Conservation (phyloP, 768 basidiomycete genomes). For the Leccinum disarticulatum region DNA sequence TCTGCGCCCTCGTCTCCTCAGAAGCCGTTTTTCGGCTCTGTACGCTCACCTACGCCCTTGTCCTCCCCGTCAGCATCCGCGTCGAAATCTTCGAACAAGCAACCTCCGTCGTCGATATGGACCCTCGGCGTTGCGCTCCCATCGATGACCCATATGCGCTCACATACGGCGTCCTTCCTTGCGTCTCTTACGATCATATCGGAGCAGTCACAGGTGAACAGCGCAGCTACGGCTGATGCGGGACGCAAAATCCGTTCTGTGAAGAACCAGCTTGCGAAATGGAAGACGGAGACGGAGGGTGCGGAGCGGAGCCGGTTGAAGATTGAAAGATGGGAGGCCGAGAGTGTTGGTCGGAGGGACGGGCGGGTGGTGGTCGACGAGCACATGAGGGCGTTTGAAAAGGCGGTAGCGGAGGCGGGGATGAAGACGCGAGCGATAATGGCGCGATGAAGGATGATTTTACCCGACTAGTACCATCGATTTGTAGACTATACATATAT, state of each 20-base stretch:
- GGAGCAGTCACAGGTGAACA: constrained; percentile 87
- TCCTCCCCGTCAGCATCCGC: constrained; percentile 48
- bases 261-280: constrained; percentile 79
- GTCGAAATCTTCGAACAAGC: constrained; percentile 29
- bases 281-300: constrained; percentile 81
- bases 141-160: constrained; percentile 69
- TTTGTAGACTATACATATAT: constrained; percentile 17
- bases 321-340: constrained; percentile 83
- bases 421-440: constrained; percentile 80
- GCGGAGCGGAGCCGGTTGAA: constrained; percentile 74
- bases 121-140: constrained; percentile 43
- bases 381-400: constrained; percentile 74
- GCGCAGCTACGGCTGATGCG: constrained; percentile 80
- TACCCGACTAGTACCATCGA: constrained; percentile 17
- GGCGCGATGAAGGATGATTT: constrained; percentile 51
- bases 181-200: constrained; percentile 74
- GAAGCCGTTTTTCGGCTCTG: constrained; percentile 58
- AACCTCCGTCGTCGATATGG: constrained; percentile 30
- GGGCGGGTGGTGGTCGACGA: constrained; percentile 75
- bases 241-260: constrained; percentile 83
- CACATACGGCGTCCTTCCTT: constrained; percentile 72
- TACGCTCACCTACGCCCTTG: constrained; percentile 45
- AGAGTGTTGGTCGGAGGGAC: constrained; percentile 43
- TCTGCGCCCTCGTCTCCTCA: constrained; percentile 45
- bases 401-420: constrained; percentile 68